Base-by-base conservation (phyloP, 495 filamentous ascomycete species). In the Gamarada debralockiae region DNA sequence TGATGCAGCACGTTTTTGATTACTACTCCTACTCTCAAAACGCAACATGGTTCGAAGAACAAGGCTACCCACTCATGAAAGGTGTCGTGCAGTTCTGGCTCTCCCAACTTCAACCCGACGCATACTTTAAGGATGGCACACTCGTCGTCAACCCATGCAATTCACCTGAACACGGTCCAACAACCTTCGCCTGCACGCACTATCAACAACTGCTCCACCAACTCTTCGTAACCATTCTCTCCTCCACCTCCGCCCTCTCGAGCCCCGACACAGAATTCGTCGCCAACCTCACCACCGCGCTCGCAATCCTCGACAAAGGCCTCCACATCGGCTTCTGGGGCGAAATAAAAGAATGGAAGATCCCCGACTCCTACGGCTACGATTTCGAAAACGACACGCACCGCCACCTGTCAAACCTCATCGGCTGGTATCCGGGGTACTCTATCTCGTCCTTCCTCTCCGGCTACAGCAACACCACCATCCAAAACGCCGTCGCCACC, bases 351-450 rank as follows among this genome's bases (percentile, higher is more conserved):
- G 77, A 80, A 62, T 80, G 77, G 77, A 79, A 79, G 47, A 54
- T 73, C 14, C 48, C 48, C 38, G 34, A 41, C 36, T 31, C 36
- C 4, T 24, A 25, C 40, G 74, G 70, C 27, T 65, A 63, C 15
- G 71, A 78, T 45, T 50, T 61, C 25, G 44, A 68, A 22, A 70
- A 67, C 41, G 72, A 77, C 43, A 67, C 68, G 3, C 76, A 81
- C 53, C 72, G 77, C 25, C 77, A 80, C 51, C 66, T 81, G n/a
- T 77, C 73, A 20, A 65, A 77, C 47, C 70, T 80, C 20, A 58
- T 63, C 15, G 77, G 77, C 42, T 79, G 74, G 73, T 78, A 77
- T 45, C 74, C 76, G 0, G 77, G 75, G n/a, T 77, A 68, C 57
- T 57, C 59, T 21, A 55, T 73, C 53, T 66, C 72, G 18, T 64